These are phyloP conservation scores for Leishmania aethiopica DNA, from an alignment of 208 protist genomes.

Conservation along the genomic window DNA sequence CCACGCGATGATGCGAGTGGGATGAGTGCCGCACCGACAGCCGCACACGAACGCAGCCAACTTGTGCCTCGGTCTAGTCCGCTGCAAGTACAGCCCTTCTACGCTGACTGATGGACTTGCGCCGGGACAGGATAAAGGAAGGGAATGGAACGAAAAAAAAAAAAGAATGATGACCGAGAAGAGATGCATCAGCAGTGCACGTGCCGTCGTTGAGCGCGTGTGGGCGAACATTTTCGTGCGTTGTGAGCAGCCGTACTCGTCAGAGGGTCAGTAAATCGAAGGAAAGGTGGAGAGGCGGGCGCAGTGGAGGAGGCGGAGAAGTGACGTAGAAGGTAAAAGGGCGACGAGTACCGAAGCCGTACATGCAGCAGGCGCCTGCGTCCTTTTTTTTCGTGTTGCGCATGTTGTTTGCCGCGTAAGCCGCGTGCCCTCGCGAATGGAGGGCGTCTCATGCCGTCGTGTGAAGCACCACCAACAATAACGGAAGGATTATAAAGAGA, in stretches of 20 bases:
- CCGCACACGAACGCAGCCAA: background rate
- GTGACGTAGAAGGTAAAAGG: slow-evolving; percentile 10
- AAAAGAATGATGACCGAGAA: background rate
- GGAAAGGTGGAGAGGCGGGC: background rate
- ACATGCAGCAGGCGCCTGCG: background rate
- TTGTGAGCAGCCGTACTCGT: background rate
- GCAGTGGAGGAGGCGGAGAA: slow-evolving; percentile 5
- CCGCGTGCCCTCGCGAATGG: background rate
- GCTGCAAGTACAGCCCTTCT: background rate
- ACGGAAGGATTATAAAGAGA: background rate
- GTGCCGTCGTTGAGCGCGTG: background rate
- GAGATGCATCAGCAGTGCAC: background rate
- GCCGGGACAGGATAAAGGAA: background rate
- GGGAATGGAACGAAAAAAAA: background rate
- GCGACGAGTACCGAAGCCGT: background rate
- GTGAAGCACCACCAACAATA: too few species aligned
- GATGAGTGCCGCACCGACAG: background rate
- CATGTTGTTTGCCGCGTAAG: background rate
- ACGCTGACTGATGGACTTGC: background rate
- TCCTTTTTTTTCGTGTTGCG: background rate
- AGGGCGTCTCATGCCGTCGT: background rate
- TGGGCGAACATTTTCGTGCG: background rate
- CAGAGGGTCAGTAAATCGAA: background rate
- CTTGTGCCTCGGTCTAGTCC: background rate
- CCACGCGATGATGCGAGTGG: background rate